phyloP scores from a whole-genome alignment of 768 basidiomycete genomes.

The Wakefieldia striispora region DNA sequence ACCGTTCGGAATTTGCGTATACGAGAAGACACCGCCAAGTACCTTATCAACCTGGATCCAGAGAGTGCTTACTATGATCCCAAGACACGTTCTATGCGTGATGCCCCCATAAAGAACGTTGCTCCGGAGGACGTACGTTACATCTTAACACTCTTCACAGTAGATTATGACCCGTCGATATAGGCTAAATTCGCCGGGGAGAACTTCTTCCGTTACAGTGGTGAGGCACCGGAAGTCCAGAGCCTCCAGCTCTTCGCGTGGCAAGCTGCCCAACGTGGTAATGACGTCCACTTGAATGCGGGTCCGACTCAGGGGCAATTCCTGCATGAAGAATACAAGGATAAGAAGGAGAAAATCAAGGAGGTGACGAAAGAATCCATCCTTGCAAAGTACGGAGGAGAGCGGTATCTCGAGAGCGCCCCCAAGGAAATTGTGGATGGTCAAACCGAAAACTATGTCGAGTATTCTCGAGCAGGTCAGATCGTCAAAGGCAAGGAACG shows the following conservation, averaged over 20 bases:
- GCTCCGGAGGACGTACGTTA: slow-evolving; percentile 81
- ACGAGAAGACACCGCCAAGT: slow-evolving; percentile 98
- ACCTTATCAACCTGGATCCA: slow-evolving; percentile 93
- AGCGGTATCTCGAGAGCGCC: slow-evolving; percentile 83
- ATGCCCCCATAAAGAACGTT: slow-evolving; percentile 78
- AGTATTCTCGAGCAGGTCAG: slow-evolving; percentile 90
- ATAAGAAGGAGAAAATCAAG: slow-evolving; percentile 91
- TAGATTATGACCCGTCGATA: slow-evolving; percentile 1
- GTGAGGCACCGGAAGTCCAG: slow-evolving; percentile 92
- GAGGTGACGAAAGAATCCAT: slow-evolving; percentile 89
- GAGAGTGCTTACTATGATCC: slow-evolving; percentile 98
- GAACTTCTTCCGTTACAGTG: slow-evolving; percentile 89
- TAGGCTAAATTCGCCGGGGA: slow-evolving; percentile 93
- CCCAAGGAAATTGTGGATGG: slow-evolving; percentile 92
- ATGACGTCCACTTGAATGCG: slow-evolving; percentile 93
- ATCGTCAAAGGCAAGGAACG: slow-evolving; percentile 90
- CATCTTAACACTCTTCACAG: neutral
- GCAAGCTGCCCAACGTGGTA: slow-evolving; percentile 91
- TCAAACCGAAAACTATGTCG: slow-evolving; percentile 96
- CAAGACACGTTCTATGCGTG: slow-evolving; percentile 99
- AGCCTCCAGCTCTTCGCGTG: slow-evolving; percentile 94
- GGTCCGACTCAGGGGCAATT: slow-evolving; percentile 96
- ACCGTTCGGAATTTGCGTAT: slow-evolving; percentile 98
- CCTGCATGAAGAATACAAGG: slow-evolving; percentile 83
- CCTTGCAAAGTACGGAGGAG: slow-evolving; percentile 91